These are phyloP conservation scores for Nicotiana tabacum DNA, from an alignment of 257 asterid species.

Conservation along the genomic window DNA sequence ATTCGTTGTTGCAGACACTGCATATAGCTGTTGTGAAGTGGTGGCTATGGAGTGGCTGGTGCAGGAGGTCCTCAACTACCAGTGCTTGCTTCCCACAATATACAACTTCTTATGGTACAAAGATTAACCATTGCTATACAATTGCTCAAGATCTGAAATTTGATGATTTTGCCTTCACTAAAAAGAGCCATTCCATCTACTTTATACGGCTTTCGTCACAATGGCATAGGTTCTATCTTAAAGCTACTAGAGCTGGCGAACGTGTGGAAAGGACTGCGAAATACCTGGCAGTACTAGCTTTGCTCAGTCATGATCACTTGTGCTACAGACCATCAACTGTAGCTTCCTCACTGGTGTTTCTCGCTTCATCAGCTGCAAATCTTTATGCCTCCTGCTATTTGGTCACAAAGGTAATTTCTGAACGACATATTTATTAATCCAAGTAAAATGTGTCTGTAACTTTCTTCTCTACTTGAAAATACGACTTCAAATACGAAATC, in stretches of 20 bases:
- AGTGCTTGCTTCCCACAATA: conserved; percentile 79
- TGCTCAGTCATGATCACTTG: conserved; percentile 82
- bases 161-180: not conserved
- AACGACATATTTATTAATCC: not conserved
- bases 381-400: conserved; percentile 50
- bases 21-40: conserved; percentile 69
- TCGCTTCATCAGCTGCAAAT: conserved; percentile 58
- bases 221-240: conserved; percentile 71
- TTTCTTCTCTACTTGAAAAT: not conserved
- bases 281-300: conserved; percentile 67
- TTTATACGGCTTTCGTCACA: not conserved
- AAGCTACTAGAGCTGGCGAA: conserved; percentile 64
- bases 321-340: conserved; percentile 93
- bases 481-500: not conserved
- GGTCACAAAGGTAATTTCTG: conserved; percentile 41
- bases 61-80: conserved; percentile 81
- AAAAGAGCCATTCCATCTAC: not conserved
- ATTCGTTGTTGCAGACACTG: conserved; percentile 49
- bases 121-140: not conserved
- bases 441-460: not conserved
- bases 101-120: conserved; percentile 84
- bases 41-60: conserved; percentile 99
- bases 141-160: not conserved
- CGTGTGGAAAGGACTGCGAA: conserved; percentile 59
- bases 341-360: conserved; percentile 88